Evolutionary conservation across 345 rosid species (phyloP).

Genomic region (Camelina neglecta): DNA sequence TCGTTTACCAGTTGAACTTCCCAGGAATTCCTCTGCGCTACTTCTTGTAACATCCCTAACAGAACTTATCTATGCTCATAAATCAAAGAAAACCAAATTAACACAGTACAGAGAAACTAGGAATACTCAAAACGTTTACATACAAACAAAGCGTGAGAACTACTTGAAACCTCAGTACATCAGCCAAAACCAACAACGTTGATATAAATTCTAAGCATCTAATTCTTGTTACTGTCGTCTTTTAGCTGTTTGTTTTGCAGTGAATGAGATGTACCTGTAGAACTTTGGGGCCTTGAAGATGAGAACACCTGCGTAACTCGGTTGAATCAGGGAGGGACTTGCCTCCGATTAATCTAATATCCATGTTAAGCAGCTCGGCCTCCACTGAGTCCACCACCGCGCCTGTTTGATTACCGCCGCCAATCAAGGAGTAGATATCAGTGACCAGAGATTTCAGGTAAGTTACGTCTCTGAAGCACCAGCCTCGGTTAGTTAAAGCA

Average conservation of each 20-base stretch:
- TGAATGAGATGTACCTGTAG: conserved; percentile 61
- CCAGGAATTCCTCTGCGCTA: conserved; percentile 58
- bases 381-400: conserved; percentile 64
- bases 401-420: conserved; percentile 50
- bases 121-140: neutral
- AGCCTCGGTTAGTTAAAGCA: conserved; percentile 68
- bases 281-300: conserved; percentile 74
- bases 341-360: conserved; percentile 67
- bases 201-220: neutral
- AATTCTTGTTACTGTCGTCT: neutral
- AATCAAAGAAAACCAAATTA: conserved; percentile 2
- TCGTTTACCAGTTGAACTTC: conserved; percentile 57
- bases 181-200: conserved; percentile 6
- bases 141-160: neutral
- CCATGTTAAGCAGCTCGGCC: conserved; percentile 76
- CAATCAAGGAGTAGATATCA: conserved; percentile 50
- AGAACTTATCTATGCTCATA: conserved; percentile 57
- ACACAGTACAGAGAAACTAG: neutral
- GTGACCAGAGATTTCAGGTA: conserved; percentile 50
- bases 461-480: conserved; percentile 61
- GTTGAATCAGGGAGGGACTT: conserved; percentile 64
- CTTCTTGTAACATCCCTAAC: conserved; percentile 77
- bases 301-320: conserved; percentile 54
- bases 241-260: neutral
- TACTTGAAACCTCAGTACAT: neutral